Base-by-base conservation (phyloP, 331 rosid genomes). In the Pyrus hybrid region DNA sequence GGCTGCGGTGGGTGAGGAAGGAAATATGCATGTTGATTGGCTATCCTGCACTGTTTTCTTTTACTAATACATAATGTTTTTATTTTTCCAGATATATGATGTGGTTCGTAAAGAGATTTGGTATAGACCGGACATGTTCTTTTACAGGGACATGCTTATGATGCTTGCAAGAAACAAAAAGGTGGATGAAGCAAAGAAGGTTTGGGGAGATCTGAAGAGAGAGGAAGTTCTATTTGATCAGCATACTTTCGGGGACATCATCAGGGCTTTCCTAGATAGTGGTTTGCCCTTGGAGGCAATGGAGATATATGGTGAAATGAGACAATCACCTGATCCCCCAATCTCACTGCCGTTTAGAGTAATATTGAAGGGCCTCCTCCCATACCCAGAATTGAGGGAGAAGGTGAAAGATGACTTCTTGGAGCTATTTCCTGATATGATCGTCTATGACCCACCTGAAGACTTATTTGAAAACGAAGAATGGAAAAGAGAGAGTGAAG, bases 51-150 rank as follows among this genome's bases (percentile, higher is more conserved):
- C 18, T 45, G 51, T 54, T 49, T 45, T 21, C 23, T 18, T 47
- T 74, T 21, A 5, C 69, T 73, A 16, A 32, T 76, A 49, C 53
- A 28, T 71, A 73, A 77, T 25, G 16, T 33, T 70, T 77, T 57
- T 65, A 11, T 43, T 43, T 43, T 12, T 43, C 49, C 89, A 93
- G 98, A 66, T 93, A 71, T 93, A 93, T 54, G 77, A 91, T 58
- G 89, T 89, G 74, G 93, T 93, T 63, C 91, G 93, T 37, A 87
- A 89, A 80, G 98, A 93, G 77, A 91, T 93, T 77, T 93, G 98
- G 98, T 93, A 93, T 72, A 85, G 97, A 62, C 93, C 97, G 7
- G 98, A 93, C 88, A 91, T 89, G 98, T 90, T 86, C 86, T 93
- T 93, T 63, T 89, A 88, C 43, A 82, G 96, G 75, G 98, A 93